Evolutionary conservation across 164 flowering plant genomes (phyloP).

Genomic region (Berberis thunbergii): DNA sequence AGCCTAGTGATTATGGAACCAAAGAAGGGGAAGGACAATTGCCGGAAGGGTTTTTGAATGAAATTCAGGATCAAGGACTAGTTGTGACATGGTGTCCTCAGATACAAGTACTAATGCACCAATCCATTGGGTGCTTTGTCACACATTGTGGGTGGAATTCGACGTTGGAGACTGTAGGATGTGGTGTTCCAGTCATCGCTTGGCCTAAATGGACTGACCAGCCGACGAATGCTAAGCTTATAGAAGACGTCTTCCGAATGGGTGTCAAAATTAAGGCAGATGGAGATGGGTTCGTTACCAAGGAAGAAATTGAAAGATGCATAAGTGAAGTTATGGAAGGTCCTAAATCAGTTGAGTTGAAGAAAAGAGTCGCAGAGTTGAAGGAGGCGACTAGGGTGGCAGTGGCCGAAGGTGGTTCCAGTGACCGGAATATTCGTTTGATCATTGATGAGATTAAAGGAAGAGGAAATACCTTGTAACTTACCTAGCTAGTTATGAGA

Average conservation of each 20-base stretch:
- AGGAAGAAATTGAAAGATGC: conserved; percentile 9
- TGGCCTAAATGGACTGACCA: conserved; percentile 79
- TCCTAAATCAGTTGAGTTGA: neutral
- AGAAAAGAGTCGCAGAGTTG: neutral
- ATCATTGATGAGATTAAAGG: neutral
- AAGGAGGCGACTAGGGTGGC: conserved; percentile 1
- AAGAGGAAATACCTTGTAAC: neutral
- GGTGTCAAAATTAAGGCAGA: conserved; percentile 38
- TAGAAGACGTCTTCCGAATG: conserved; percentile 41
- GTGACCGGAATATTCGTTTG: neutral
- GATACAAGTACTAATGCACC: conserved; percentile 46
- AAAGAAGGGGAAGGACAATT: conserved; percentile 8
- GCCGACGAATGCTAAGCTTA: conserved; percentile 46
- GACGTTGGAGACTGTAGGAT: conserved; percentile 39
- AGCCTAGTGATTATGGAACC: conserved; percentile 13
- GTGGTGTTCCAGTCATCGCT: conserved; percentile 50
- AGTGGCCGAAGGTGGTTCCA: neutral
- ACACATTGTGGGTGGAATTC: conserved; percentile 93
- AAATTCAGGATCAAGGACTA: conserved; percentile 40
- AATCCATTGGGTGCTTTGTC: conserved; percentile 48
- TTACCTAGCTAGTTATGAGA: neutral
- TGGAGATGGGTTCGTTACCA: conserved; percentile 24
- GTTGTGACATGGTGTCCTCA: conserved; percentile 66
- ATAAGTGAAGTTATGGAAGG: conserved; percentile 1
- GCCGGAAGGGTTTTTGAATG: conserved; percentile 48